Evolutionary conservation across 2,329 filamentous ascomycete genomes (phyloP).

Genomic region (Penicillium sp.): DNA sequence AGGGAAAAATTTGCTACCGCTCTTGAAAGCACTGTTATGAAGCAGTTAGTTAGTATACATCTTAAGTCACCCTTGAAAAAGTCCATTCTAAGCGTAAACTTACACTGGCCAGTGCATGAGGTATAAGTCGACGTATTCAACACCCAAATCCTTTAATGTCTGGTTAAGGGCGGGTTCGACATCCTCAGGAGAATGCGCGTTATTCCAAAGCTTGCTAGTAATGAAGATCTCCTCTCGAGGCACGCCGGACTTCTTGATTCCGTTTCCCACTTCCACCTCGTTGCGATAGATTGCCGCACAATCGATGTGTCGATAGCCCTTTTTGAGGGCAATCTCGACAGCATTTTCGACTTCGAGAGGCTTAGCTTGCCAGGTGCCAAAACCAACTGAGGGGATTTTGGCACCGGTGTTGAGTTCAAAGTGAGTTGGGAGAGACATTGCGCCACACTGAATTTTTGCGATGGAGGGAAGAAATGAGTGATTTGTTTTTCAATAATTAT

Average conservation of each 20-base stretch:
- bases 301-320: slow-evolving; percentile 42
- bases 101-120: slow-evolving; percentile 76
- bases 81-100: not conserved
- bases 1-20: slow-evolving; percentile 45
- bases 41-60: not conserved
- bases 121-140: slow-evolving; percentile 78
- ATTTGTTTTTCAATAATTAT: no score
- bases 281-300: slow-evolving; percentile 45
- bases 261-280: slow-evolving; percentile 77
- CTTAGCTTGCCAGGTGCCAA: slow-evolving; percentile 63
- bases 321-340: slow-evolving; percentile 54
- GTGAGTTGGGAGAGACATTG: slow-evolving; percentile 49
- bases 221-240: slow-evolving; percentile 79
- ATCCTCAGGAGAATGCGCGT: slow-evolving; percentile 60
- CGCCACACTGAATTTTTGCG: slow-evolving; percentile 14
- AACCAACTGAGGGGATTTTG: slow-evolving; percentile 60
- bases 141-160: slow-evolving; percentile 67
- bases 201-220: slow-evolving; percentile 81
- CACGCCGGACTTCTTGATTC: slow-evolving; percentile 62
- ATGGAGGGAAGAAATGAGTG: not conserved
- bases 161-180: slow-evolving; percentile 67
- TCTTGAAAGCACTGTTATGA: slow-evolving; percentile 22
- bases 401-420: slow-evolving; percentile 64
- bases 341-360: slow-evolving; percentile 57
- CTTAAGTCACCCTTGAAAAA: not conserved